Evolutionary conservation across 805 yeast species (phyloP).

Genomic region (Saccharomycopsis fermentans): DNA sequence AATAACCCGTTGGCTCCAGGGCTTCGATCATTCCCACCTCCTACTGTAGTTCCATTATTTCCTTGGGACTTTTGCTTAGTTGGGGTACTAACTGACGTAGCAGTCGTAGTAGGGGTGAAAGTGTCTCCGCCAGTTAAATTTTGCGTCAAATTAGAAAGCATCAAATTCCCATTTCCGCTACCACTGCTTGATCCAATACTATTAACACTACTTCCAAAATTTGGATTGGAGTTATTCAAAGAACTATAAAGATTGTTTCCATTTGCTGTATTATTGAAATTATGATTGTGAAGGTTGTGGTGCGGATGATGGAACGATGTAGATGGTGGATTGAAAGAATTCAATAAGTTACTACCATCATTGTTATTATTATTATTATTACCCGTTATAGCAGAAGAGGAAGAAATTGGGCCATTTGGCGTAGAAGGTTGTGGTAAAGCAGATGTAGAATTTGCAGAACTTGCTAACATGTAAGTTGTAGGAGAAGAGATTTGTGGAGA

Average conservation of each 20-base stretch:
- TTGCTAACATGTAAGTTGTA: background rate
- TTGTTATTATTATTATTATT: background rate
- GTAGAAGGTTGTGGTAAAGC: background rate
- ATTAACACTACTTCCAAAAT: slow-evolving; percentile 4
- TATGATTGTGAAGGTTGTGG: background rate
- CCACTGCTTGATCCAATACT: background rate
- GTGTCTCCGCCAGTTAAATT: slow-evolving; percentile 18
- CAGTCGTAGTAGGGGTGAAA: slow-evolving; percentile 6
- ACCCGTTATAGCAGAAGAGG: background rate
- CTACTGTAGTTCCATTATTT: background rate
- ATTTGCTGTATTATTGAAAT: background rate
- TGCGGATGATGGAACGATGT: background rate
- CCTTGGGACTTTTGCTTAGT: background rate
- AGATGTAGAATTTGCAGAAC: background rate
- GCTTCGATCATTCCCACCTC: background rate
- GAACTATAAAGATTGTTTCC: slow-evolving; percentile 10
- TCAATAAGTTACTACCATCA: background rate
- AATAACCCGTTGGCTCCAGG: slow-evolving; percentile 7
- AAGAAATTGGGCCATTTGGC: background rate
- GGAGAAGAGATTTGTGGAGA: background rate
- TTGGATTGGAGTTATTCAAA: slow-evolving; percentile 17
- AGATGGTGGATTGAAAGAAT: slow-evolving; percentile 4
- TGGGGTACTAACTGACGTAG: background rate
- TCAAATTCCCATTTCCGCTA: slow-evolving; percentile 3
- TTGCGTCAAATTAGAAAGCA: slow-evolving; percentile 14